Evolutionary conservation across 1,284 basidiomycete species (phyloP), one percentile per base, ranked within the genome.

Genomic region (Trametes pubescens): DNA sequence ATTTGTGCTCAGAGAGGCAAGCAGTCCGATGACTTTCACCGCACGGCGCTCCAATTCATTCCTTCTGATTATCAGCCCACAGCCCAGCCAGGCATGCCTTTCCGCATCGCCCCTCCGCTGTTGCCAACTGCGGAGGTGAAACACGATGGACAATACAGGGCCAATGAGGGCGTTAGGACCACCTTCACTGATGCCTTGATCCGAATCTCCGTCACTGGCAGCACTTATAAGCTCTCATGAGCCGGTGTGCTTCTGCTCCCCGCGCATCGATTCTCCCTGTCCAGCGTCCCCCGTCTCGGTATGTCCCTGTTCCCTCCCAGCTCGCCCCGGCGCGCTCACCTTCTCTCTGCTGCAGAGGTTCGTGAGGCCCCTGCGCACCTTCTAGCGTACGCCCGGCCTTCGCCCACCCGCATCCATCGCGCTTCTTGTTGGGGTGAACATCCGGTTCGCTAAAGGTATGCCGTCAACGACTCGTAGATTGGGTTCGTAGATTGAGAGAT

Each of bases 341-440:
- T 37, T 58, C 44, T 51, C 18, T 24, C 37, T 43, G 49, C 16
- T 60, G 32, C 11, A 58, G 61, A 56, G 57, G 53, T 58, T 55
- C 54, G 51, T 49, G 51, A 66, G 63, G 59, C 65, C 66, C 65
- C 58, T 69, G 49, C 67, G 67, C 56, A 67, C 84, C 86, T 88
- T 75, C 80, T 82, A 85, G 78, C 84, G 82, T 83, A 79, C 74
- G 86, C 85, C 83, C 87, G 83, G 85, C 83, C 87, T 86, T 83
- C 86, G 85, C 77, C 76, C 83, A 82, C 79, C 83, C 80, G 86
- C 83, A 75, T 86, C 86, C 75, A 88, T 88, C 86, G 86, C 86
- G 87, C 84, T 88, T 88, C 87, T 88, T 88, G 86, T 85, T 81
- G 79, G 83, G 85, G 76, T 85, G 84, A 75, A 75, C 78, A 85